Percentiles rank a stretch among this genome's conserved stretches.
These are phyloP conservation scores for Salix caprea DNA, from an alignment of 345 rosid species.

Conservation along the genomic window DNA sequence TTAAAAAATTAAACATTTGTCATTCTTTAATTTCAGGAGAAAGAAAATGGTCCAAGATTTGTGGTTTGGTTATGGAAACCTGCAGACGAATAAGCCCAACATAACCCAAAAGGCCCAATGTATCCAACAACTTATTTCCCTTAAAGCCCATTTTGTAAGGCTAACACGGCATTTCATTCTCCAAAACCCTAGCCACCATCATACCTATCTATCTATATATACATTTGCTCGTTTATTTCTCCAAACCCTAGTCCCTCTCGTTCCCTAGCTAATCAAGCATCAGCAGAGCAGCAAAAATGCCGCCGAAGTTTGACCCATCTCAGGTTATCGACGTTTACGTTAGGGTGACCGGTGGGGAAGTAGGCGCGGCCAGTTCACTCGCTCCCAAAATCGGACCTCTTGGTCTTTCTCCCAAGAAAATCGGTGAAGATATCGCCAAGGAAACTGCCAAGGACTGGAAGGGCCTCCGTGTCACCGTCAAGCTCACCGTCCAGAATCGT, in stretches of 20 bases:
- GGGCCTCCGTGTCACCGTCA: slow-evolving; percentile 28
- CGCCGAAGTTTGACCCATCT: slow-evolving; percentile 29
- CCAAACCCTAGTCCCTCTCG: background rate
- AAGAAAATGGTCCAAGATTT: too few species aligned
- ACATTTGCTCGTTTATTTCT: background rate
- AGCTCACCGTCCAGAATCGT: slow-evolving; percentile 29
- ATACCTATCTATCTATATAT: background rate
- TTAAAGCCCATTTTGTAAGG: background rate
- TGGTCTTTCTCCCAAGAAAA: slow-evolving; percentile 28
- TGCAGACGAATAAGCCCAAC: too few species aligned
- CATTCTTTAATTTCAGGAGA: too few species aligned
- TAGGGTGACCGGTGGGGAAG: slow-evolving; percentile 26
- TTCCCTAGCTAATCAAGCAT: background rate
- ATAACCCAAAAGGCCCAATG: too few species aligned
- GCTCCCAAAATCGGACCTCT: slow-evolving; percentile 28
- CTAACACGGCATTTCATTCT: background rate
- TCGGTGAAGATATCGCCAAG: slow-evolving; percentile 23
- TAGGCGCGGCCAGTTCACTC: slow-evolving; percentile 24
- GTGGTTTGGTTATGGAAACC: too few species aligned
- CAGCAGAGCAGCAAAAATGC: slow-evolving; percentile 13
- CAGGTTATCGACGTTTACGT: slow-evolving; percentile 28
- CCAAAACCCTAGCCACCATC: background rate
- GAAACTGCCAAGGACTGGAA: slow-evolving; percentile 30
- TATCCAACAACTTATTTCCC: too few species aligned
- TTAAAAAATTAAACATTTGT: too few species aligned